Evolutionary conservation across 768 basidiomycete species (phyloP), one percentile per base, ranked within the genome.

Genomic region (Scleroderma citrinum): DNA sequence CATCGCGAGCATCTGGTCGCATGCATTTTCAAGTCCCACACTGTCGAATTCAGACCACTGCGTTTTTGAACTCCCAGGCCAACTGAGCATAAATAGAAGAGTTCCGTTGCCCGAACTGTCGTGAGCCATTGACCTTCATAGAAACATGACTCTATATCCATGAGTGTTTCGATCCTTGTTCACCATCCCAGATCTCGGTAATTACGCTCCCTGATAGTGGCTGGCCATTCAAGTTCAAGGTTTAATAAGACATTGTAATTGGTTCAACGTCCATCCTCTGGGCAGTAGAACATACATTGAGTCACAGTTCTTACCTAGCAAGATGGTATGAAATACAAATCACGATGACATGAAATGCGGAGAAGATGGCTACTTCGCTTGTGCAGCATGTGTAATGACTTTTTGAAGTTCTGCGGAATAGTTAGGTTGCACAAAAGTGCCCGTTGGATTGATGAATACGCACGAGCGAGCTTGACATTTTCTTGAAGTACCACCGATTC

Each of bases 141-240:
- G 91, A 45, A 65, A 82, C 21, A 54, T 69, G 45, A 65, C 92
- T 38, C 80, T 10, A 58, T 83, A 30, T 77, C 85, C 20, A 82
- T 90, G 12, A 62, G 66, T 29, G 80, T 85, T 21, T 91, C 92
- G 17, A 84, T 92, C 49, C 62, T 78, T 45, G 65, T 93, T 19
- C 92, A 92, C 5, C 78, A 87, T 47, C 94, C 94, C 66, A 81
- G 83, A n/a, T n/a, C n/a, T n/a, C n/a, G n/a, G n/a, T n/a, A n/a
- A n/a, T n/a, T n/a, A n/a, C n/a, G n/a, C n/a, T n/a, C n/a, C n/a
- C n/a, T n/a, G n/a, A n/a, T n/a, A n/a, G n/a, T n/a, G n/a, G n/a
- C n/a, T n/a, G n/a, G n/a, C n/a, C n/a, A n/a, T n/a, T n/a, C n/a
- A n/a, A n/a, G n/a, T n/a, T n/a, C n/a, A n/a, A n/a, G n/a, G n/a